A percentile compares a stretch with the other conserved stretches of the same genome.
These are phyloP conservation scores for Orobanche coerulescens DNA, from an alignment of 257 asterid species.

Conservation along the genomic window DNA sequence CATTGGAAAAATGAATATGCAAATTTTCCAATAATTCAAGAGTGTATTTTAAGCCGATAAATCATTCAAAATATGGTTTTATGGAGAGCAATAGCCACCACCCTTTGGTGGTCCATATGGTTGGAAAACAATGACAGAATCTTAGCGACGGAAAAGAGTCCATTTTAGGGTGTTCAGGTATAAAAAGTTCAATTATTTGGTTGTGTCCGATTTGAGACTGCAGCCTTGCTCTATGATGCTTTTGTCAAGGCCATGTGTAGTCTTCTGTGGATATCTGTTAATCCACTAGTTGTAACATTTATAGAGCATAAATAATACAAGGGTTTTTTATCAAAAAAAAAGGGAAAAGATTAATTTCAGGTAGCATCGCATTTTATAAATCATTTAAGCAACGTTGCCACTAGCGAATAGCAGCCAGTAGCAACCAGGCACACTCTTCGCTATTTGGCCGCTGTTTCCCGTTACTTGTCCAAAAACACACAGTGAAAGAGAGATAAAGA, in stretches of 20 bases:
- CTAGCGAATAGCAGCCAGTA: no score
- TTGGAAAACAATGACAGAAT: background rate
- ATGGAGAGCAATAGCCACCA: background rate
- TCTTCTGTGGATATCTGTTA: background rate
- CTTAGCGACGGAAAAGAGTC: background rate
- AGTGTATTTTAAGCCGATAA: constrained; percentile 7
- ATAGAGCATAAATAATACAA: background rate
- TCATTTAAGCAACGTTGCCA: no score
- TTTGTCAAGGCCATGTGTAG: background rate
- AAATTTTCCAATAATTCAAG: constrained; percentile 15
- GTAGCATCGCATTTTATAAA: background rate
- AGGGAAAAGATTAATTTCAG: background rate
- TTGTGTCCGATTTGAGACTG: background rate
- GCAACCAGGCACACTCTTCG: no score
- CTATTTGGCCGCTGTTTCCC: no score
- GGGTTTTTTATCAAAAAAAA: background rate
- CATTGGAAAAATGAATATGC: constrained; percentile 27
- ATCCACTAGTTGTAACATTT: background rate
- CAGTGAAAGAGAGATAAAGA: no score
- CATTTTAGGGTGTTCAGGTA: background rate
- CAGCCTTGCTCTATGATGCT: background rate
- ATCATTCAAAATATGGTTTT: background rate
- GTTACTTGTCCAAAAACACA: no score
- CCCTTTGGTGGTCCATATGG: background rate
- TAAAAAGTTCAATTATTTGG: background rate